phyloP scores from a whole-genome alignment of 805 yeast genomes.

The Hanseniaspora valbyensis region DNA sequence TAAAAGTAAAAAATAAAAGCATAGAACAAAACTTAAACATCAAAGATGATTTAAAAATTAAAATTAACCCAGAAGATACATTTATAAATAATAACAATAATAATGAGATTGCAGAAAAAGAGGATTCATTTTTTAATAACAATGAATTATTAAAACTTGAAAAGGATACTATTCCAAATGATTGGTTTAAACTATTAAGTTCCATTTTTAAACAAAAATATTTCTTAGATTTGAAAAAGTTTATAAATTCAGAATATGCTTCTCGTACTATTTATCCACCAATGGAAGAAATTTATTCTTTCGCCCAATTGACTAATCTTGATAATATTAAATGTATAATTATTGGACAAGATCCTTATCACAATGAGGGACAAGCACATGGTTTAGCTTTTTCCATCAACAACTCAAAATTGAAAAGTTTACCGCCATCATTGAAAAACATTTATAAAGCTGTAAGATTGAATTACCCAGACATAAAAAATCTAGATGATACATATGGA shows the following conservation, averaged over 20 bases:
- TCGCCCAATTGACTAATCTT: slow-evolving; percentile 81
- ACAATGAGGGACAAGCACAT: slow-evolving; percentile 85
- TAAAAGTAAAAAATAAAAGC: too few relatives aligned
- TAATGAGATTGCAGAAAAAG: background rate
- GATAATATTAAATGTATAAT: slow-evolving; percentile 62
- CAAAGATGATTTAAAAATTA: too few relatives aligned
- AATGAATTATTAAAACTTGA: slow-evolving; percentile 32
- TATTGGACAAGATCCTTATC: slow-evolving; percentile 95
- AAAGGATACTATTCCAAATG: slow-evolving; percentile 53
- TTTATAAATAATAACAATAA: too few relatives aligned
- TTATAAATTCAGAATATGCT: slow-evolving; percentile 39
- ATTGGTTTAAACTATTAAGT: slow-evolving; percentile 67
- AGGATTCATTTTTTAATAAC: background rate
- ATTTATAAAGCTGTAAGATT: slow-evolving; percentile 70
- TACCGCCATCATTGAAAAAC: slow-evolving; percentile 68
- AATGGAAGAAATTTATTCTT: slow-evolving; percentile 63
- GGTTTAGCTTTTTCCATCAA: slow-evolving; percentile 89
- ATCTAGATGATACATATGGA: slow-evolving; percentile 37
- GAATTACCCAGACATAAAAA: slow-evolving; percentile 59
- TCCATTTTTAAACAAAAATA: slow-evolving; percentile 74
- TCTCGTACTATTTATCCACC: slow-evolving; percentile 65
- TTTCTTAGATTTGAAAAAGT: slow-evolving; percentile 60
- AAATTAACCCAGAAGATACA: too few relatives aligned
- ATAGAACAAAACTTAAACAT: too few relatives aligned
- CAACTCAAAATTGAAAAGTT: slow-evolving; percentile 65